Percentiles rank a stretch among this genome's conserved stretches.
phyloP scores from a whole-genome alignment of 2,329 filamentous ascomycete species.

The Pestalotiopsis sp. region DNA sequence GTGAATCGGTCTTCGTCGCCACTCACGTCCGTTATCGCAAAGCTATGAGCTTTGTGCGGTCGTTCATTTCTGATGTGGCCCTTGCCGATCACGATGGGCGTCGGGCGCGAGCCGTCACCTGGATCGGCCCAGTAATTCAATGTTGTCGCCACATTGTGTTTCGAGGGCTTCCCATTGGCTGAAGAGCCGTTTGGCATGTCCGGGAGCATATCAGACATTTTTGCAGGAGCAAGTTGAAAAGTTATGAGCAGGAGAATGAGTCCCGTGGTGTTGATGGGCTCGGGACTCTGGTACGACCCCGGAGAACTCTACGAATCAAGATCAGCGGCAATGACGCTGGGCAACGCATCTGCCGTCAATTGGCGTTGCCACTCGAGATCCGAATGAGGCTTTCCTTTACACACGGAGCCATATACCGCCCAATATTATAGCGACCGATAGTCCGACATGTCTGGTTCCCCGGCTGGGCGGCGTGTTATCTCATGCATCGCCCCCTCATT shows the following conservation, averaged over 20 bases:
- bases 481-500: not conserved
- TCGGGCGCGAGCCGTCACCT: slow-evolving; percentile 3
- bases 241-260: not conserved
- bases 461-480: not conserved
- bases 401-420: not conserved
- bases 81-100: slow-evolving; percentile 7
- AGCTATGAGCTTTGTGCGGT: slow-evolving; percentile 40
- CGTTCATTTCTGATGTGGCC: slow-evolving; percentile 42
- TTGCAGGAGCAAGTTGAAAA: not conserved
- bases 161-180: not conserved
- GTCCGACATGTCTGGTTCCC: not conserved
- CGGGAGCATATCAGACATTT: not conserved
- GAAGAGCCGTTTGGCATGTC: not conserved
- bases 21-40: slow-evolving; percentile 42
- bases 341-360: not conserved
- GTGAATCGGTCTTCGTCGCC: slow-evolving; percentile 42
- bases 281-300: not conserved
- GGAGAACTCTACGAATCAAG: not conserved
- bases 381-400: not conserved
- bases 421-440: not conserved
- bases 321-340: not conserved
- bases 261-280: not conserved
- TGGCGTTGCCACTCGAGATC: not conserved
- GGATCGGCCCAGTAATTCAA: slow-evolving; percentile 8
- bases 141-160: slow-evolving; percentile 6